These are phyloP conservation scores for Fusarium aywerte DNA, from an alignment of 2,329 filamentous ascomycete genomes.

Conservation along the genomic window DNA sequence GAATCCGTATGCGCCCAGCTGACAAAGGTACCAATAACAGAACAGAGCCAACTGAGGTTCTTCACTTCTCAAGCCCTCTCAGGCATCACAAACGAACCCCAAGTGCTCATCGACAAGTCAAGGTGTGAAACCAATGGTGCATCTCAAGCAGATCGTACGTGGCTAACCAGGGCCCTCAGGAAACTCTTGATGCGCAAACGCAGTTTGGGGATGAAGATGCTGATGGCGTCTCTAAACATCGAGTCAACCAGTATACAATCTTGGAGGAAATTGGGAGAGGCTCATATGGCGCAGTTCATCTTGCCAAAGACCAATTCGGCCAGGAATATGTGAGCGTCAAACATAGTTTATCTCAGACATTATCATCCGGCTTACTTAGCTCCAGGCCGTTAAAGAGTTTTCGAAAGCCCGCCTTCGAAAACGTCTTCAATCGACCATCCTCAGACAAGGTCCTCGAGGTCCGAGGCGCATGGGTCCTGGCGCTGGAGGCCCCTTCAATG, in stretches of 20 bases:
- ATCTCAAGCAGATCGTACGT: not conserved
- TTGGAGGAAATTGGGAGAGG: conserved; percentile 96
- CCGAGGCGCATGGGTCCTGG: conserved; percentile 47
- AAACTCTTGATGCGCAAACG: conserved; percentile 90
- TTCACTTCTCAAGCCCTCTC: conserved; percentile 63
- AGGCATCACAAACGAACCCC: conserved; percentile 68
- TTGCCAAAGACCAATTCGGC: conserved; percentile 89
- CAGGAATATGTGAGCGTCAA: conserved; percentile 82
- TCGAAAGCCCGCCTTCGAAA: conserved; percentile 92
- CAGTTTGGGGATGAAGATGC: conserved; percentile 87
- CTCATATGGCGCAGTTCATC: conserved; percentile 92
- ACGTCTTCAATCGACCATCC: conserved; percentile 87
- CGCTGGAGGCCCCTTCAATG: conserved; percentile 43
- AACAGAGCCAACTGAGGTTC: conserved; percentile 55
- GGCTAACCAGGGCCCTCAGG: conserved; percentile 60
- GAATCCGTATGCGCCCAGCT: conserved; percentile 5
- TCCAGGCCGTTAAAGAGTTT: conserved; percentile 94
- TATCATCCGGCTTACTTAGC: conserved; percentile 28
- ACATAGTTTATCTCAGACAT: not conserved
- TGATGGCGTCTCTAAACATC: conserved; percentile 82
- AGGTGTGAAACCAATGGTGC: conserved; percentile 53
- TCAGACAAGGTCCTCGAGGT: conserved; percentile 64
- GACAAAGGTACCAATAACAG: conserved; percentile 46
- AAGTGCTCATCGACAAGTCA: conserved; percentile 67
- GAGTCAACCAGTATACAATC: conserved; percentile 95